A percentile compares a stretch with the other conserved stretches of the same genome.
These are phyloP conservation scores for Beauveria asiatica DNA, from an alignment of 2,329 filamentous ascomycete species.

Conservation along the genomic window DNA sequence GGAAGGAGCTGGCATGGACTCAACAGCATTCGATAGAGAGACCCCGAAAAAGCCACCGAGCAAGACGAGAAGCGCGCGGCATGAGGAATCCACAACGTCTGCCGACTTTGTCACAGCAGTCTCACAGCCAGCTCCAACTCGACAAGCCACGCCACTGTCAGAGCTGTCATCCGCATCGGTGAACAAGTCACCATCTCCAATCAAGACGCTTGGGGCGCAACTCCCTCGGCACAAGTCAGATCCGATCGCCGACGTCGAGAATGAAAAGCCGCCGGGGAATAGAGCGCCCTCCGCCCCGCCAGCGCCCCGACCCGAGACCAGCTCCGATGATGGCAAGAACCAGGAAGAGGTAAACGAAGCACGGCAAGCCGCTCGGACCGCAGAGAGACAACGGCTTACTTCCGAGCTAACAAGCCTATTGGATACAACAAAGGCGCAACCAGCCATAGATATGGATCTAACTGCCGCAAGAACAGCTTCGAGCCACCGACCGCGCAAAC, in stretches of 20 bases:
- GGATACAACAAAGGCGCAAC: constrained; percentile 17
- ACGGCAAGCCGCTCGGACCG: constrained; percentile 20
- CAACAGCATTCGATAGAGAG: constrained; percentile 30
- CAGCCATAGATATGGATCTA: constrained; percentile 11
- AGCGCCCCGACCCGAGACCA: neutral
- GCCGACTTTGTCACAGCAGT: constrained; percentile 34
- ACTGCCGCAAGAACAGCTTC: constrained; percentile 15
- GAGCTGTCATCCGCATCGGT: constrained; percentile 32
- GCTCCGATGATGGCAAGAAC: constrained; percentile 1
- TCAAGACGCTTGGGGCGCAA: constrained; percentile 17
- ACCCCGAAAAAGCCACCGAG: constrained; percentile 14
- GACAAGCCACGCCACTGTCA: constrained; percentile 28
- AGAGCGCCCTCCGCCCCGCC: constrained; percentile 1
- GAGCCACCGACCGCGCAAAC: constrained; percentile 26
- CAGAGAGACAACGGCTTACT: constrained; percentile 33
- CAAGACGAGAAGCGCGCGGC: constrained; percentile 12
- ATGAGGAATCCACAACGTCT: constrained; percentile 20
- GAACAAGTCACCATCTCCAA: constrained; percentile 32
- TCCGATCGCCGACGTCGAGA: constrained; percentile 10
- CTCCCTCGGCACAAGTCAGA: constrained; percentile 15
- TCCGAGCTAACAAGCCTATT: constrained; percentile 36
- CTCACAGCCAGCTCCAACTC: constrained; percentile 26
- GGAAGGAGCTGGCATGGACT: constrained; percentile 27
- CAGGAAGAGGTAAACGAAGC: constrained; percentile 17
- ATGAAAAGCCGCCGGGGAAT: neutral